A percentile compares a stretch with the other conserved stretches of the same genome.
These are phyloP conservation scores for Yamadazyma scolyti DNA, from an alignment of 805 yeast genomes.

Conservation along the genomic window DNA sequence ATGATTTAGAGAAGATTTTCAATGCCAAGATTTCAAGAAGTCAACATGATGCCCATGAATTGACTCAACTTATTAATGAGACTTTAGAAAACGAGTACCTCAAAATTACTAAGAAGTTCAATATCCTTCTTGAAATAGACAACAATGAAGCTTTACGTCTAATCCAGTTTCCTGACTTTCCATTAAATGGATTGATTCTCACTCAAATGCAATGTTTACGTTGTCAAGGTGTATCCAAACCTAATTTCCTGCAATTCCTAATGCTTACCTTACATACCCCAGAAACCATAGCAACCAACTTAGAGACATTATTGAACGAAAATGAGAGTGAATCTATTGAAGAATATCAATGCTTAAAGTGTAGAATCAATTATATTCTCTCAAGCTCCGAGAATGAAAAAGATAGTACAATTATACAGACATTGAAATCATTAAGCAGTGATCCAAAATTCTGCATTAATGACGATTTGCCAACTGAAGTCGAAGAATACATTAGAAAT, in stretches of 20 bases:
- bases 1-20: constrained; percentile 67
- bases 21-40: constrained; percentile 66
- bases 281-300: constrained; percentile 38
- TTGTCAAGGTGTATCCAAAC: constrained; percentile 62
- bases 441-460: constrained; percentile 49
- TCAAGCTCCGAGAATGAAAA: constrained; percentile 17
- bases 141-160: constrained; percentile 10
- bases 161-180: constrained; percentile 56
- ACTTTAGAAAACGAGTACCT: constrained; percentile 66
- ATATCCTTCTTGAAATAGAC: background rate
- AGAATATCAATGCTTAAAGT: constrained; percentile 75
- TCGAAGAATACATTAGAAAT: constrained; percentile 44
- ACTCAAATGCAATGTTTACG: constrained; percentile 67
- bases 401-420: constrained; percentile 19
- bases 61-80: constrained; percentile 77
- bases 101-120: constrained; percentile 33
- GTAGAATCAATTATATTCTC: constrained; percentile 43
- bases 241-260: constrained; percentile 56
- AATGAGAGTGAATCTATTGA: constrained; percentile 67
- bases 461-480: constrained; percentile 55
- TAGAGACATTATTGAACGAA: constrained; percentile 53
- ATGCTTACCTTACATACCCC: constrained; percentile 79
- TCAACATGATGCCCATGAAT: constrained; percentile 96
- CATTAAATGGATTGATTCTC: constrained; percentile 65
- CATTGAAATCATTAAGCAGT: constrained; percentile 30